Percentiles rank a stretch among this genome's conserved stretches.
Conservation (phyloP, 768 basidiomycete genomes). For the Boletus vinaceobasis region DNA sequence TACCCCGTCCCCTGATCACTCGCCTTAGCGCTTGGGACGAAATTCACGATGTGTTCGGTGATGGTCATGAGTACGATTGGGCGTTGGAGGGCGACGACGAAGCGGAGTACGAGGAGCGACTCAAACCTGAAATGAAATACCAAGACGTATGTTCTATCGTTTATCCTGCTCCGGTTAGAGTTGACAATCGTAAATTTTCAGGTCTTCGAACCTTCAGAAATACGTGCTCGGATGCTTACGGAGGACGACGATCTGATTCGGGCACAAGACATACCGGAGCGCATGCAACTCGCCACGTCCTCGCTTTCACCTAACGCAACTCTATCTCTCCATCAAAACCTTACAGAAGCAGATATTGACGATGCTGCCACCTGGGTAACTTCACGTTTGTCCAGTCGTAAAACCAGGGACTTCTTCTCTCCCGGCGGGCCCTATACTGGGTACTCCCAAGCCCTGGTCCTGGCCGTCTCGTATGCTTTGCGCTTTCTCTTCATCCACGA, state of each 20-base stretch:
- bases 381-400: conserved; percentile 65
- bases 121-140: conserved; percentile 76
- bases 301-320: conserved; percentile 69
- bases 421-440: conserved; percentile 56
- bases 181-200: conserved; percentile 31
- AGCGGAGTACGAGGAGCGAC: conserved; percentile 39
- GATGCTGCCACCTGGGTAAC: conserved; percentile 89
- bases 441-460: conserved; percentile 65
- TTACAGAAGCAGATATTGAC: conserved; percentile 70
- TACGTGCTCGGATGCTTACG: conserved; percentile 81
- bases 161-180: neutral
- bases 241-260: conserved; percentile 94
- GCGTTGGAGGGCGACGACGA: conserved; percentile 82
- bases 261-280: conserved; percentile 86
- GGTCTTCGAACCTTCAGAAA: conserved; percentile 99
- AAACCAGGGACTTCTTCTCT: conserved; percentile 71
- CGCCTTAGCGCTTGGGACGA: conserved; percentile 83
- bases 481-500: conserved; percentile 82
- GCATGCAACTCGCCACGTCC: conserved; percentile 88
- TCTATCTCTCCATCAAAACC: conserved; percentile 55
- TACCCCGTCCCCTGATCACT: conserved; percentile 11
- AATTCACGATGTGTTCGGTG: conserved; percentile 93
- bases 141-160: conserved; percentile 58
- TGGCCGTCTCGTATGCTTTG: conserved; percentile 76
- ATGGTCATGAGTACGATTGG: conserved; percentile 96